Evolutionary conservation across 306 rosid species (phyloP).

Genomic region (Prunus fruticosa): DNA sequence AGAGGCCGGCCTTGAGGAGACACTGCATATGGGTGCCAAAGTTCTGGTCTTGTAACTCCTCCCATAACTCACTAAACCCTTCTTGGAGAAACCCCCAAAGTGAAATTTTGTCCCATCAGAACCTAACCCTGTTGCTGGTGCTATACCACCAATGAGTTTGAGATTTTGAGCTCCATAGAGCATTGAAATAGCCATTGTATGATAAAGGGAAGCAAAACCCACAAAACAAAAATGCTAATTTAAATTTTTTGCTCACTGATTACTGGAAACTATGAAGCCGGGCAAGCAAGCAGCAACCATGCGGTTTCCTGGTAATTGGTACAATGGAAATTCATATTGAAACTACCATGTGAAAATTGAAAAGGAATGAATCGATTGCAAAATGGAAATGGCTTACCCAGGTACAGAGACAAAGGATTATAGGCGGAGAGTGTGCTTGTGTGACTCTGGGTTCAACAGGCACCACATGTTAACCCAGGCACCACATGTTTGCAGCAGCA

Average conservation of each 20-base stretch:
- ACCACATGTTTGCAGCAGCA: neutral
- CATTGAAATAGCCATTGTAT: conserved; percentile 63
- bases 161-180: conserved; percentile 67
- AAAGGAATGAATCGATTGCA: neutral
- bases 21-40: conserved; percentile 47
- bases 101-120: conserved; percentile 40
- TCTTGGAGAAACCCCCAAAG: conserved; percentile 32
- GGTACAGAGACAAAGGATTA: neutral
- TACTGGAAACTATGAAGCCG: neutral
- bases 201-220: conserved; percentile 18
- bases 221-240: conserved; percentile 5
- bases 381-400: neutral
- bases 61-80: conserved; percentile 24
- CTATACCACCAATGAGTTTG: conserved; percentile 31
- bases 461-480: no score
- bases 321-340: neutral
- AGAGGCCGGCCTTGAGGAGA: conserved; percentile 71
- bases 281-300: neutral
- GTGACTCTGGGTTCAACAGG: neutral
- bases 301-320: neutral
- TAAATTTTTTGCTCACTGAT: neutral
- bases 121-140: conserved; percentile 46
- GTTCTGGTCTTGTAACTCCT: conserved; percentile 28
- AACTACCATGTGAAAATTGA: neutral
- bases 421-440: neutral